phyloP scores from a whole-genome alignment of 2,329 filamentous ascomycete genomes.

The Arthrobotrys iridis region DNA sequence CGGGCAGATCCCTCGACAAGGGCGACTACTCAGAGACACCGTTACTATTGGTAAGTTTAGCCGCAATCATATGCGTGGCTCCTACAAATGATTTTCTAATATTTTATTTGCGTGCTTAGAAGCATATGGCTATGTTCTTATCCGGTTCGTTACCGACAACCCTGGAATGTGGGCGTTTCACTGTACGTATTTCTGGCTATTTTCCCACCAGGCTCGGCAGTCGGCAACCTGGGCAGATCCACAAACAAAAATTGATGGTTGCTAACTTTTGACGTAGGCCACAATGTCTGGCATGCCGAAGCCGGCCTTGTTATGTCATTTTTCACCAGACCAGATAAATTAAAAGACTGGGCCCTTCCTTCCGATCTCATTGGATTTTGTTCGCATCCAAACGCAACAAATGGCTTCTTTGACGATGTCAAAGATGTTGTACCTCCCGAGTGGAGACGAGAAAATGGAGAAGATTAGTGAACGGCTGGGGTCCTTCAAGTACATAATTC shows the following conservation, averaged over 20 bases:
- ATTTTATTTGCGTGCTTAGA: constrained; percentile 60
- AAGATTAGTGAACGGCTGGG: constrained; percentile 9
- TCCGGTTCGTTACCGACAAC: constrained; percentile 69
- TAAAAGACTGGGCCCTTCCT: constrained; percentile 64
- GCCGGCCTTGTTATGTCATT: constrained; percentile 72
- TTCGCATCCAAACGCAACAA: constrained; percentile 51
- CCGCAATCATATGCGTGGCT: constrained; percentile 42
- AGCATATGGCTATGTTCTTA: constrained; percentile 67
- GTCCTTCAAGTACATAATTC: too few relatives aligned
- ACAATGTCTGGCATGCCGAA: constrained; percentile 70
- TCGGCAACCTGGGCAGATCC: background rate
- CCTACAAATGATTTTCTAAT: background rate
- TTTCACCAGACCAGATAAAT: constrained; percentile 64
- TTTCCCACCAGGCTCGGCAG: too few relatives aligned
- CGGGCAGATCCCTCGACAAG: constrained; percentile 28
- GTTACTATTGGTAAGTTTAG: constrained; percentile 51
- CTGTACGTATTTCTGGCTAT: constrained; percentile 60
- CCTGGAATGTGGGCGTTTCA: constrained; percentile 70
- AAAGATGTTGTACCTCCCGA: constrained; percentile 36
- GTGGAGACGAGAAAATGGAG: constrained; percentile 46
- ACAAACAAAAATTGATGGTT: background rate
- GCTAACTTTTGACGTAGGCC: constrained; percentile 57
- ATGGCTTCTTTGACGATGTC: constrained; percentile 37
- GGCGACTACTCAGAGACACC: constrained; percentile 55
- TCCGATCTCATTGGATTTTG: constrained; percentile 65